Evolutionary conservation across 2,329 filamentous ascomycete genomes (phyloP).

Genomic region (Sarocladium kiliense): DNA sequence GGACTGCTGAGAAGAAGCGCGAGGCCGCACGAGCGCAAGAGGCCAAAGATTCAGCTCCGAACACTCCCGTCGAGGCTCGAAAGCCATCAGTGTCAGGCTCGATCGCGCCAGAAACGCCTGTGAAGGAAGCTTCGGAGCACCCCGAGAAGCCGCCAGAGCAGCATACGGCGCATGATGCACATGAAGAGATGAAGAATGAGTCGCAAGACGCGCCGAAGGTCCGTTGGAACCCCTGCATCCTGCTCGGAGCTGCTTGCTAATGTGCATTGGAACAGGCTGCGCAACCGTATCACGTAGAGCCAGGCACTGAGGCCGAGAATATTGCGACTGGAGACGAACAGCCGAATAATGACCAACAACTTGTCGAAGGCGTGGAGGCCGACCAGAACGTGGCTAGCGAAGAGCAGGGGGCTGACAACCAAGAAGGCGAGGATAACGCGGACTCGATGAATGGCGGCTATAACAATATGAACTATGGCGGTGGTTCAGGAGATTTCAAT

Average conservation of each 20-base stretch:
- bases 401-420: conserved; percentile 13
- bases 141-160: conserved; percentile 14
- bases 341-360: conserved; percentile 3
- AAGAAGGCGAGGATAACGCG: conserved; percentile 15
- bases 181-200: conserved; percentile 6
- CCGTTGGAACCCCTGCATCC: not conserved
- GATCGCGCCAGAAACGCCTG: conserved; percentile 25
- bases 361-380: conserved; percentile 13
- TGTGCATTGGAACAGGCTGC: not conserved
- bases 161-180: not conserved
- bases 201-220: conserved; percentile 12
- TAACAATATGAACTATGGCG: conserved; percentile 54
- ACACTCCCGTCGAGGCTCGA: conserved; percentile 35
- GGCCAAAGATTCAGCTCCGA: conserved; percentile 32
- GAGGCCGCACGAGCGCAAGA: conserved; percentile 57
- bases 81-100: not conserved
- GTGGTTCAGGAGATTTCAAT: conserved; percentile 58
- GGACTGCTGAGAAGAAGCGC: conserved; percentile 86
- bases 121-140: conserved; percentile 15
- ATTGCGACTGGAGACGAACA: conserved; percentile 11
- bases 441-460: conserved; percentile 41
- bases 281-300: not conserved
- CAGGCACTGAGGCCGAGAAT: not conserved
- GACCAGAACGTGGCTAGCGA: conserved; percentile 12
- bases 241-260: no score